These are phyloP conservation scores for Echria macrotheca DNA, from an alignment of 495 filamentous ascomycete genomes.

Conservation along the genomic window DNA sequence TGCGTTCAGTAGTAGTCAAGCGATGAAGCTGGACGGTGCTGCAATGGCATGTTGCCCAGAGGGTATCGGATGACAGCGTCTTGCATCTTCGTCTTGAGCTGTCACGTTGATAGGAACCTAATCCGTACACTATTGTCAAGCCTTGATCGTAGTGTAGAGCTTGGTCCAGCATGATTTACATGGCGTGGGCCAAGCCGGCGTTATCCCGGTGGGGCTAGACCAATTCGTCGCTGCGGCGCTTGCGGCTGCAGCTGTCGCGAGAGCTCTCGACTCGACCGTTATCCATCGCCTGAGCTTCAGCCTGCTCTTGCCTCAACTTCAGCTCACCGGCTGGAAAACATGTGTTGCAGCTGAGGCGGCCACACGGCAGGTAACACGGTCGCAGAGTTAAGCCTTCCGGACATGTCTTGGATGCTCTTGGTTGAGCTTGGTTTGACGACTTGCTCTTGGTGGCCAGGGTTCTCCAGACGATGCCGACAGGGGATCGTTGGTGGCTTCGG, in stretches of 20 bases:
- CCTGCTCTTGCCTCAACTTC: neutral
- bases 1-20: too few relatives aligned
- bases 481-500: neutral
- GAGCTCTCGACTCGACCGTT: neutral
- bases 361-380: neutral
- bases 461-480: neutral
- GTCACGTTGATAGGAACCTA: too few relatives aligned
- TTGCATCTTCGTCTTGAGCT: too few relatives aligned
- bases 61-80: too few relatives aligned
- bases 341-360: neutral
- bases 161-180: neutral
- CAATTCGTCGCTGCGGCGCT: slow-evolving; percentile 9
- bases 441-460: neutral
- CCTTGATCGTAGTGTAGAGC: neutral
- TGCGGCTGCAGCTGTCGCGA: neutral
- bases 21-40: too few relatives aligned
- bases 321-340: neutral
- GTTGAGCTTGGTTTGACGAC: neutral
- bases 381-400: neutral
- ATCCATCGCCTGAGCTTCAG: neutral
- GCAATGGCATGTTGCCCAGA: too few relatives aligned
- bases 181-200: slow-evolving; percentile 23
- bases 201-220: slow-evolving; percentile 24
- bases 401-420: neutral
- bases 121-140: neutral